A percentile compares a stretch with the other conserved stretches of the same genome.
Conservation (phyloP, 116 monocot genomes). For the Iris pallida region DNA sequence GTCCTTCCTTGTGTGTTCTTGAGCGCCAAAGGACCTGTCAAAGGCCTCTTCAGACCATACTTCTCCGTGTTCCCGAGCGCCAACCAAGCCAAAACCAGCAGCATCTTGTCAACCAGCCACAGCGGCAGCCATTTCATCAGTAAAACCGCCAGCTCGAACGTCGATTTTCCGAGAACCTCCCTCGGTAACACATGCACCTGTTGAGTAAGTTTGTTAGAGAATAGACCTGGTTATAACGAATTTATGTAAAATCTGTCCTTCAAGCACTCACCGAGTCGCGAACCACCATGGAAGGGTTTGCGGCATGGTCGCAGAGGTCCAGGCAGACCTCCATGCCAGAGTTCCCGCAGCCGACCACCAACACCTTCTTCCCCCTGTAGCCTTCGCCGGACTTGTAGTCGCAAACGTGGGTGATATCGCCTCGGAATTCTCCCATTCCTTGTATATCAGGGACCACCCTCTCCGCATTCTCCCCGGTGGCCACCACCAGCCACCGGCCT, state of each 20-base stretch:
- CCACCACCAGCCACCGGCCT: conserved; percentile 14
- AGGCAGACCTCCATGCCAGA: conserved; percentile 18
- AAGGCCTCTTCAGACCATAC: conserved; percentile 61
- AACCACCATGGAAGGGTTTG: conserved; percentile 13
- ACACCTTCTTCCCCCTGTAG: conserved; percentile 13
- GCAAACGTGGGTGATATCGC: conserved; percentile 10
- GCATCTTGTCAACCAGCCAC: conserved; percentile 70
- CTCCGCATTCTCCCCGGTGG: conserved; percentile 14
- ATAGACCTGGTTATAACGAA: neutral
- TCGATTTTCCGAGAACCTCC: conserved; percentile 73
- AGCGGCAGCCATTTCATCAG: conserved; percentile 71
- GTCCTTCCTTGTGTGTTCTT: conserved; percentile 70
- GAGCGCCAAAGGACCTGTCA: conserved; percentile 63
- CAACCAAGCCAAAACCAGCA: conserved; percentile 61
- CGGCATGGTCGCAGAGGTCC: conserved; percentile 9
- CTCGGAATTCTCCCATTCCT: neutral
- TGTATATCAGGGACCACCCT: conserved; percentile 5
- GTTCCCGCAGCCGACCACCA: conserved; percentile 17
- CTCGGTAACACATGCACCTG: conserved; percentile 88
- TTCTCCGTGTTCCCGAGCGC: conserved; percentile 61
- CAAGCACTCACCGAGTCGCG: conserved; percentile 15
- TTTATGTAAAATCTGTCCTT: neutral
- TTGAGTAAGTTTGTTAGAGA: neutral
- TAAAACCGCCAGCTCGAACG: conserved; percentile 55
- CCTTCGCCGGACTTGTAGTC: conserved; percentile 14